phyloP scores from a whole-genome alignment of 345 rosid genomes.

The Pistacia atlantica region DNA sequence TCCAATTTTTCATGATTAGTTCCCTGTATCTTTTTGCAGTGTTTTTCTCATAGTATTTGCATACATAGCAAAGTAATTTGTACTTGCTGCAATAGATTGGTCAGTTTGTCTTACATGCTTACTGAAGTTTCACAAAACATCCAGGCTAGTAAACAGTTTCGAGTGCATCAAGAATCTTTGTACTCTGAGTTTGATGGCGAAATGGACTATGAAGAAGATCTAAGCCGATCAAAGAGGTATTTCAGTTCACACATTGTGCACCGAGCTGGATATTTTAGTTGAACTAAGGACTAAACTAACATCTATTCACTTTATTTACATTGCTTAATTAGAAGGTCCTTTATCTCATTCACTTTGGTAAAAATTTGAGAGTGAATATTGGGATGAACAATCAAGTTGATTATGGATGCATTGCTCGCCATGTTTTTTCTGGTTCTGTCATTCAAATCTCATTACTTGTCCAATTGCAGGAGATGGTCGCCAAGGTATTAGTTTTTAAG shows the following conservation, averaged over 20 bases:
- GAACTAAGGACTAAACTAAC: neutral
- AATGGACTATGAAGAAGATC: conserved; percentile 17
- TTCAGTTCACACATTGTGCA: neutral
- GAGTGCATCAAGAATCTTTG: neutral
- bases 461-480: conserved; percentile 26
- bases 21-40: neutral
- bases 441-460: neutral
- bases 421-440: conserved; percentile 3
- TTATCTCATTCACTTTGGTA: no score
- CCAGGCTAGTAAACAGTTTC: conserved; percentile 2
- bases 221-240: conserved; percentile 20
- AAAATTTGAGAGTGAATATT: neutral
- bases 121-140: neutral
- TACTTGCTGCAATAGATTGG: neutral
- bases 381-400: conserved; percentile 8
- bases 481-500: conserved; percentile 7
- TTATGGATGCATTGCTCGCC: neutral
- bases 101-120: neutral
- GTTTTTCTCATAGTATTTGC: neutral
- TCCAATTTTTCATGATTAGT: neutral
- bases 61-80: neutral
- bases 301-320: neutral
- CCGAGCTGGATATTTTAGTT: neutral
- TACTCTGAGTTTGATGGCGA: conserved; percentile 10
- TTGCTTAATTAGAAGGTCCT: neutral